A percentile compares a stretch with the other conserved stretches of the same genome.
Evolutionary conservation across 306 rosid species (phyloP).

Genomic region (Lathyrus oleraceus): DNA sequence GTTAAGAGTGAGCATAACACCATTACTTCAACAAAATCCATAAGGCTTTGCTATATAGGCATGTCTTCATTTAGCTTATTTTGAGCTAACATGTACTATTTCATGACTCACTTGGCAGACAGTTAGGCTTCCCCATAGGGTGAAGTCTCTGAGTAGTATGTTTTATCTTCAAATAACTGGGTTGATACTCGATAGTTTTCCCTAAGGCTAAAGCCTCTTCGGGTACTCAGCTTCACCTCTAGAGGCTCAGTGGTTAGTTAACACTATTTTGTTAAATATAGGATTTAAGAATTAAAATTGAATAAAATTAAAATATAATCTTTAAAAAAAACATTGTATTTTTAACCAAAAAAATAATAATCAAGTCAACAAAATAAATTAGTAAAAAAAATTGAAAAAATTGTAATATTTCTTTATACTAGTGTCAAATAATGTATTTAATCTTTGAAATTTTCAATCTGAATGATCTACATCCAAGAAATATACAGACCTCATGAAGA

Average conservation of each 20-base stretch:
- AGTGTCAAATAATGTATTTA: neutral
- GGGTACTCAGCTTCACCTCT: neutral
- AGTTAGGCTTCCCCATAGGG: neutral
- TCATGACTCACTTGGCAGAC: neutral
- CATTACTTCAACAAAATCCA: neutral
- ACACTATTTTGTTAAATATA: neutral
- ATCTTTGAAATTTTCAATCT: neutral
- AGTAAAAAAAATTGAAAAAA: neutral
- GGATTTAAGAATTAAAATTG: neutral
- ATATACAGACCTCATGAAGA: constrained; percentile 84
- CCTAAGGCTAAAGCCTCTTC: neutral
- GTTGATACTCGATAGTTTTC: neutral
- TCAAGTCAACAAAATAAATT: neutral
- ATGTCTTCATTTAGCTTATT: constrained; percentile 4
- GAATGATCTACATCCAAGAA: constrained; percentile 29
- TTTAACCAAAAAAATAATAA: neutral
- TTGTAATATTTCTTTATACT: neutral
- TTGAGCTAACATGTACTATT: neutral
- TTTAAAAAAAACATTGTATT: neutral
- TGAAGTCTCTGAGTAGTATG: neutral
- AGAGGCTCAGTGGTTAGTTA: constrained; percentile 2
- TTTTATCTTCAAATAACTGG: neutral
- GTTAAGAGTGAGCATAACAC: neutral
- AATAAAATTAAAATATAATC: neutral
- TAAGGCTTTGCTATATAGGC: neutral